phyloP scores from a whole-genome alignment of 352 stramenopile species.

The Peronosclerospora sorghi region DNA sequence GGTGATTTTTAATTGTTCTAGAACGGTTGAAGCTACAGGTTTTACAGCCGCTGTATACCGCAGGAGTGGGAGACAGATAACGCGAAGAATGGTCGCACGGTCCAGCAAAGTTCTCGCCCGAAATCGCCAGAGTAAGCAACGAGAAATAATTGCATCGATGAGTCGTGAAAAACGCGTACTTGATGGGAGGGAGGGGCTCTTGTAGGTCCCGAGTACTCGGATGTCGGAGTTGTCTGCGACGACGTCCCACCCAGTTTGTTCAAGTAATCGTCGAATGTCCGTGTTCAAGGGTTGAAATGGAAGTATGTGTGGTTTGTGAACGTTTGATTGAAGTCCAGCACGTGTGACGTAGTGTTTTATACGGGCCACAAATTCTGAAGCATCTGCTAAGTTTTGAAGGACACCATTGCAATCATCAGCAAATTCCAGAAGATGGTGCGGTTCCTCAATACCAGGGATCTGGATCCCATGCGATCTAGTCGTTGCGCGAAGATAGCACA shows the following conservation, averaged over 20 bases:
- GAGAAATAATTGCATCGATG: background rate
- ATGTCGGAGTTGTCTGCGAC: background rate
- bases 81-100: slow-evolving; percentile 1
- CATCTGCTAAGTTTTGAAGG: background rate
- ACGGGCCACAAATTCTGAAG: background rate
- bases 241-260: background rate
- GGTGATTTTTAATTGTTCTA: background rate
- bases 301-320: slow-evolving; percentile 5
- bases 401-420: slow-evolving; percentile 12
- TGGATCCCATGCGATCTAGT: background rate
- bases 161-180: background rate
- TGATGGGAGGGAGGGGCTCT: slow-evolving; percentile 2
- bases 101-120: slow-evolving; percentile 1
- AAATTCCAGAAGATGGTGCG: slow-evolving; percentile 5
- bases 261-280: background rate
- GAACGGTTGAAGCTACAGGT: background rate
- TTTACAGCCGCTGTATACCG: slow-evolving; percentile 9
- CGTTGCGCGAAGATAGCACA: slow-evolving; percentile 1
- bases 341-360: background rate
- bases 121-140: slow-evolving; percentile 4
- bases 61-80: background rate
- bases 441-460: background rate
- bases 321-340: slow-evolving; percentile 3
- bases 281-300: background rate
- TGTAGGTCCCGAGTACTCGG: background rate